Evolutionary conservation across 345 rosid species (phyloP).

Genomic region (Salix arbutifolia): DNA sequence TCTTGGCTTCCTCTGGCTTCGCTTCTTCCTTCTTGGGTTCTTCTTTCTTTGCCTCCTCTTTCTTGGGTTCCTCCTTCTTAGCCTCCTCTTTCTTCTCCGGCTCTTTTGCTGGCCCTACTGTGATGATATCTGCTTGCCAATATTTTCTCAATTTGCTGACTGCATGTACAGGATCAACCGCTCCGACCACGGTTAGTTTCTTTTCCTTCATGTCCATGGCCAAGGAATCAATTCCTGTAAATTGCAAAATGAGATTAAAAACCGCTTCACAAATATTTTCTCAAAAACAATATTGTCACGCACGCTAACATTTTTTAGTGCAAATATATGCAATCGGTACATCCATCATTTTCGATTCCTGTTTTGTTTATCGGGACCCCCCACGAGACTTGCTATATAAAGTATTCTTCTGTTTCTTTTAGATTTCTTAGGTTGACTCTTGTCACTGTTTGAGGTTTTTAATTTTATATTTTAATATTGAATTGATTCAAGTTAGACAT

Average conservation of each 20-base stretch:
- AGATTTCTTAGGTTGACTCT: too few species aligned
- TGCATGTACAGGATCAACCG: conserved; percentile 62
- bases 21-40: conserved; percentile 29
- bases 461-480: too few species aligned
- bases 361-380: background rate
- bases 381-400: background rate
- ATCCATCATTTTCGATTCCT: background rate
- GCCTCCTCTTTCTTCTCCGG: conserved; percentile 62
- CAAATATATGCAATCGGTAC: background rate
- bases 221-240: conserved; percentile 71
- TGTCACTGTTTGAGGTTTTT: too few species aligned
- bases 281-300: background rate
- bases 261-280: background rate
- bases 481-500: too few species aligned
- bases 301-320: background rate
- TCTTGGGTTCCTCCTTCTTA: conserved; percentile 46
- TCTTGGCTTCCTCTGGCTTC: conserved; percentile 31
- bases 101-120: conserved; percentile 82
- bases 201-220: conserved; percentile 76
- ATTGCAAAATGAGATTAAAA: background rate
- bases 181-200: conserved; percentile 69
- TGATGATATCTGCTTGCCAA: conserved; percentile 62
- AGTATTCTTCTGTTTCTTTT: too few species aligned
- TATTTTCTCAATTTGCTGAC: conserved; percentile 78
- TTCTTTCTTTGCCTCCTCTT: conserved; percentile 45